These are phyloP conservation scores for Acanthamoeba castellanii DNA, from an alignment of 208 protist species.

Conservation along the genomic window DNA sequence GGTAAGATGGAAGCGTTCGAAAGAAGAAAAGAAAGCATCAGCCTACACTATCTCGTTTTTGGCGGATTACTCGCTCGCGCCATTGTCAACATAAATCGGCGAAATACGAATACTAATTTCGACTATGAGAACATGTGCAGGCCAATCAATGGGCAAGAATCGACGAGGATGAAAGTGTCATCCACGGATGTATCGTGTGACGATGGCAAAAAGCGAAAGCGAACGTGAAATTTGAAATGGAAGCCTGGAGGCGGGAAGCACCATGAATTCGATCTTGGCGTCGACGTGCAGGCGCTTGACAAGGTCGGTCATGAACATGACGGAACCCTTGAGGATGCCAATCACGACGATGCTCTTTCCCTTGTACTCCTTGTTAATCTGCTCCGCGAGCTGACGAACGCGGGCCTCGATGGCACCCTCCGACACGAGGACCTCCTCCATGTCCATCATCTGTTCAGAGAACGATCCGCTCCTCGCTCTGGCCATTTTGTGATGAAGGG, in stretches of 20 bases:
- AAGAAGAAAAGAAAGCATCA: not conserved
- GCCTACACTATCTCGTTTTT: no score
- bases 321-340: slow-evolving; percentile 66
- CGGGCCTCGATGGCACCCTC: slow-evolving; percentile 67
- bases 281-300: slow-evolving; percentile 55
- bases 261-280: slow-evolving; percentile 58
- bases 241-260: not conserved
- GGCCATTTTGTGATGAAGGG: not conserved
- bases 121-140: not conserved
- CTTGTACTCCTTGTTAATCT: slow-evolving; percentile 69
- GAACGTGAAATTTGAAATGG: not conserved
- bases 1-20: not conserved
- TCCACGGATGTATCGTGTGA: not conserved
- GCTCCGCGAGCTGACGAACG: slow-evolving; percentile 62
- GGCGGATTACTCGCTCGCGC: no score
- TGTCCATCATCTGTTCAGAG: slow-evolving; percentile 56
- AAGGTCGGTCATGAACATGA: slow-evolving; percentile 69
- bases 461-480: slow-evolving; percentile 32
- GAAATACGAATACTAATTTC: not conserved
- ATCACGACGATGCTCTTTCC: slow-evolving; percentile 62
- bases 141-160: no score
- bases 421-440: slow-evolving; percentile 64
- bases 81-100: not conserved
- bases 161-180: no score
- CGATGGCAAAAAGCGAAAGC: not conserved